A percentile compares a stretch with the other conserved stretches of the same genome.
These are phyloP conservation scores for Stevia rebaudiana DNA, from an alignment of 140 eudicot species.

Conservation along the genomic window DNA sequence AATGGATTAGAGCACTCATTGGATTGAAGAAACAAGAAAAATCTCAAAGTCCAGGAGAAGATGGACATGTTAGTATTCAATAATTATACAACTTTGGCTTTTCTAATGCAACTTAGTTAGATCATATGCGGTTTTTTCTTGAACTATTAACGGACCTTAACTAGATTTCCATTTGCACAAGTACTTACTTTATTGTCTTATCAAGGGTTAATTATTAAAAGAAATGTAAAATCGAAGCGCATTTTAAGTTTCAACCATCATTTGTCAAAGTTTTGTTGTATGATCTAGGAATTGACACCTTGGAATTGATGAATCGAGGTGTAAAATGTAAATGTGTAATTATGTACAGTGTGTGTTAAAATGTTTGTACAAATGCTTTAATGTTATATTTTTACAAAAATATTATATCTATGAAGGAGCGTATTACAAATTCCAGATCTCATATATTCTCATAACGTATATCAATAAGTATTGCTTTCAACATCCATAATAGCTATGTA, in stretches of 20 bases:
- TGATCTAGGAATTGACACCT: not conserved
- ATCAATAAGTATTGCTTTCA: not conserved
- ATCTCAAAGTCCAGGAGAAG: constrained; percentile 48
- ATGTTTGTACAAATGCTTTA: not conserved
- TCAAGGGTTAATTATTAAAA: too few species aligned
- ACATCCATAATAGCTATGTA: not conserved
- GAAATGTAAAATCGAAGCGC: not conserved
- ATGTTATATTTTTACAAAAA: not conserved
- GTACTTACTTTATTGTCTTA: not conserved
- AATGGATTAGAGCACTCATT: constrained; percentile 76
- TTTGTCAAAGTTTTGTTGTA: not conserved
- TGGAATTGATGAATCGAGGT: not conserved
- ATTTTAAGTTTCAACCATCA: not conserved
- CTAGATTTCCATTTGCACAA: not conserved
- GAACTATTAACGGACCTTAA: not conserved
- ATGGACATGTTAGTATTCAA: constrained; percentile 60
- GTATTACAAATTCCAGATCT: not conserved
- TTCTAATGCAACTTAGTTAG: constrained; percentile 4
- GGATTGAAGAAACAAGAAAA: constrained; percentile 81
- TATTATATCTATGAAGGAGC: not conserved
- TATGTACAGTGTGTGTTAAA: not conserved
- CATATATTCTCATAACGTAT: not conserved
- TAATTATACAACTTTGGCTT: constrained; percentile 5
- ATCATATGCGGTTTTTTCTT: constrained; percentile 8
- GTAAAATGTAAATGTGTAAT: not conserved